Base-by-base conservation (phyloP, 805 yeast genomes). In the Nakazawaea populi region DNA sequence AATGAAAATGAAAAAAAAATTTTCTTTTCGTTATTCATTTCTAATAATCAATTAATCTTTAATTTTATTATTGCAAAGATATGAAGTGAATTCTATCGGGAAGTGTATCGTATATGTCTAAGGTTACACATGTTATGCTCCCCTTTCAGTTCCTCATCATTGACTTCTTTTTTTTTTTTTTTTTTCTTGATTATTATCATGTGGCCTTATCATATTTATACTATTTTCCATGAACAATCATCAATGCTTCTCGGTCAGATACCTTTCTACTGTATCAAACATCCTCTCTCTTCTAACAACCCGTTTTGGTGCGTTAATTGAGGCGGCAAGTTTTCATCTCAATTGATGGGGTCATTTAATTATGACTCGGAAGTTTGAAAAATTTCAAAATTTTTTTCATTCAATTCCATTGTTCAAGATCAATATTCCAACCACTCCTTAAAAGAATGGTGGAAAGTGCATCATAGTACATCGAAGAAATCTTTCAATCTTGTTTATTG, bases 401-500 rank as follows among this genome's bases (percentile, higher is more conserved):
- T n/a, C n/a, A n/a, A n/a, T n/a, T 18, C 35, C 35, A 27, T 49
- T 39, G 48, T 41, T 44, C 44, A 30, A 40, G n/a, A 39, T 37
- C 24, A 34, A 28, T 37, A 44, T 30, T 12, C 29, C 30, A n/a
- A 18, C n/a, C 36, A 36, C 9, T 9, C 8, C 35, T 11, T 32
- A 11, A 32, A 32, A 32, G 24, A 32, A 32, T 32, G 35, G 37
- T 14, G 6, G 34, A 42, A 30, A 47, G 50, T 51, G 54, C 54
- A 51, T 51, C 54, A 51, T 51, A 51, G 54, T 51, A 51, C 54
- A 47, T 47, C 54, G 54, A 35, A 43, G 14, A 37, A 37, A 11
- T 37, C 40, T 37, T 6, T 37, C n/a, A 12, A 37, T 37, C 8
- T n/a, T 34, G 12, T 27, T 11, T 18, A 42, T 37, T 42, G 27